Percentiles rank a stretch among this genome's conserved stretches.
Evolutionary conservation across 2,329 filamentous ascomycete species (phyloP).

Genomic region (Canariomyces notabilis): DNA sequence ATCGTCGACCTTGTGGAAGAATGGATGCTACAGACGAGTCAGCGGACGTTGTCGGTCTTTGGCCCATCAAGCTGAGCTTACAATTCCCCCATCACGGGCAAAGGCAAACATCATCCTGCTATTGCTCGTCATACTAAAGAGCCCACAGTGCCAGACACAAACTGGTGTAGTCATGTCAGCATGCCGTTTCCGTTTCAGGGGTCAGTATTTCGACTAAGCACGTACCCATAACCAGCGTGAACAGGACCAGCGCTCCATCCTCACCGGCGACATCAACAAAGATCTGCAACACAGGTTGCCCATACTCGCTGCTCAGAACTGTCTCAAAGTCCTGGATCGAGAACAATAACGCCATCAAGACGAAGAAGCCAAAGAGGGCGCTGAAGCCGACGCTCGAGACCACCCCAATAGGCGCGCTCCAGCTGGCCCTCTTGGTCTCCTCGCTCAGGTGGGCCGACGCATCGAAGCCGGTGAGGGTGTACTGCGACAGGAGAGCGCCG

Average conservation of each 20-base stretch:
- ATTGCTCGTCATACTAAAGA: slow-evolving; percentile 54
- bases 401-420: slow-evolving; percentile 54
- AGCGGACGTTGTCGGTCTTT: too few relatives aligned
- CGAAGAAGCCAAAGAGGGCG: slow-evolving; percentile 47
- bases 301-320: slow-evolving; percentile 41
- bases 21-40: slow-evolving; percentile 33
- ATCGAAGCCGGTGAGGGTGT: slow-evolving; percentile 30
- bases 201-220: slow-evolving; percentile 24
- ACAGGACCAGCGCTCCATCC: slow-evolving; percentile 50
- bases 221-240: slow-evolving; percentile 46
- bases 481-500: slow-evolving; percentile 51
- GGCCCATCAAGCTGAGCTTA: slow-evolving; percentile 20
- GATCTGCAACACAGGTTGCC: slow-evolving; percentile 54
- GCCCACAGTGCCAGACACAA: slow-evolving; percentile 57
- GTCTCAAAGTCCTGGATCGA: slow-evolving; percentile 52
- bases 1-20: slow-evolving; percentile 50
- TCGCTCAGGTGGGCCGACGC: slow-evolving; percentile 48
- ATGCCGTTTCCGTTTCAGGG: neutral
- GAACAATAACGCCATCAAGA: slow-evolving; percentile 51
- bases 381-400: slow-evolving; percentile 52
- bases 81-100: slow-evolving; percentile 49
- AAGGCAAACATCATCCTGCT: slow-evolving; percentile 58
- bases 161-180: slow-evolving; percentile 37
- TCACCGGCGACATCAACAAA: slow-evolving; percentile 53
- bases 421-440: slow-evolving; percentile 51